Conservation (phyloP, 2,329 filamentous ascomycete species). For the Dothideomycetes sp. region DNA sequence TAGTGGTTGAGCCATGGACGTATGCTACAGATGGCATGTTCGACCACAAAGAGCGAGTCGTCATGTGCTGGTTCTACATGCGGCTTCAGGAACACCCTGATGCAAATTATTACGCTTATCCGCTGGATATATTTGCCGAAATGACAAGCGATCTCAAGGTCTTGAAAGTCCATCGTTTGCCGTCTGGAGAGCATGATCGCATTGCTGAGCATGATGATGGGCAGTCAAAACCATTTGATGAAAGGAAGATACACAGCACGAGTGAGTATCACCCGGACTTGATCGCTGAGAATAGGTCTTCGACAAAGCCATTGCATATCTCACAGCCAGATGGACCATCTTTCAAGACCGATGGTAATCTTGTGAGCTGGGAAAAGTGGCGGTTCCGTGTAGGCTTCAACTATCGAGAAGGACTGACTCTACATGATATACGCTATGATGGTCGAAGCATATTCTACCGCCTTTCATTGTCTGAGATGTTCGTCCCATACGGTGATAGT, state of each 20-base stretch:
- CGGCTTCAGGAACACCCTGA: conserved; percentile 16
- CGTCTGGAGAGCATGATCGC: neutral
- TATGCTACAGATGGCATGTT: neutral
- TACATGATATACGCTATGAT: conserved; percentile 82
- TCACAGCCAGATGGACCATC: conserved; percentile 83
- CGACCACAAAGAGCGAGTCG: neutral
- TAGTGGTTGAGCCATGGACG: neutral
- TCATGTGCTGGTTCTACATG: conserved; percentile 22
- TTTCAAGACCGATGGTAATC: conserved; percentile 59
- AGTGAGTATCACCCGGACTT: conserved; percentile 1
- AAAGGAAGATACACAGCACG: neutral
- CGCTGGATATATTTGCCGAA: conserved; percentile 1
- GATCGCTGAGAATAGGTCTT: neutral
- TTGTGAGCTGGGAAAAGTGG: conserved; percentile 86
- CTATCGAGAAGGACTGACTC: conserved; percentile 79
- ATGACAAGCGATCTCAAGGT: neutral
- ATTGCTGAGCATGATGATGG: conserved; percentile 30
- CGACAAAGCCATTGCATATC: conserved; percentile 72
- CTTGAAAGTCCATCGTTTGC: neutral
- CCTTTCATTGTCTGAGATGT: conserved; percentile 83
- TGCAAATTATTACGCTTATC: neutral
- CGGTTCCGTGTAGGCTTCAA: conserved; percentile 90
- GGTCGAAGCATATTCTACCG: conserved; percentile 69
- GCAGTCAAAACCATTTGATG: neutral
- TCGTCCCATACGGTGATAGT: conserved; percentile 77